These are phyloP conservation scores for Emmonsiellopsis sp. DNA, from an alignment of 2,329 filamentous ascomycete genomes.

Conservation along the genomic window DNA sequence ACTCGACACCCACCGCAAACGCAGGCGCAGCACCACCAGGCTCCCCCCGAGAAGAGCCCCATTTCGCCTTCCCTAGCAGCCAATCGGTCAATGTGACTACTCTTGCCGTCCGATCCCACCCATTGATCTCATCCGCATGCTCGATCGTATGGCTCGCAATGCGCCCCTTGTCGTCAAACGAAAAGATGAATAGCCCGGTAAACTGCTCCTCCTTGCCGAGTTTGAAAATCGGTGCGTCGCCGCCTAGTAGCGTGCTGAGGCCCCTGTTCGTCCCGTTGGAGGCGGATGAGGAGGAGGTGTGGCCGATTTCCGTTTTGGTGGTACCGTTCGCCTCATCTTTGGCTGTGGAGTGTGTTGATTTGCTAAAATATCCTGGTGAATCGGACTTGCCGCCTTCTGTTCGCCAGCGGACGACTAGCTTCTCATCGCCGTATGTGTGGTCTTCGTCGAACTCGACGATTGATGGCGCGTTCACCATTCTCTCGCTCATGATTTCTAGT, in stretches of 20 bases:
- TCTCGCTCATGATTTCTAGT: constrained; percentile 78
- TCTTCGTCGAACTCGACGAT: constrained; percentile 27
- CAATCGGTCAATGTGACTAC: constrained; percentile 92
- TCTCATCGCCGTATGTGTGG: constrained; percentile 47
- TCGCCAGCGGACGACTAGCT: constrained; percentile 85
- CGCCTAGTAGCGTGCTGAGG: constrained; percentile 40
- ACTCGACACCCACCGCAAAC: not conserved
- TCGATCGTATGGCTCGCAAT: constrained; percentile 88
- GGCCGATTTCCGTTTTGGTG: constrained; percentile 7
- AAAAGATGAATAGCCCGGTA: constrained; percentile 85
- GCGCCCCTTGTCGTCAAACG: constrained; percentile 80
- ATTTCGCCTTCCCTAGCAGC: constrained; percentile 70
- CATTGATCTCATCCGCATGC: constrained; percentile 71
- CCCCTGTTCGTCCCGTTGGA: constrained; percentile 28
- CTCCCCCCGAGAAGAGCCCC: constrained; percentile 23
- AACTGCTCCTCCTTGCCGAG: constrained; percentile 63
- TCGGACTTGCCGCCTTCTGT: constrained; percentile 36
- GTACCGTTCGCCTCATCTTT: not conserved
- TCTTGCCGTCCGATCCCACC: constrained; percentile 74
- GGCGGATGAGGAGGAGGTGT: constrained; percentile 14
- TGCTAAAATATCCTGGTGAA: constrained; percentile 2
- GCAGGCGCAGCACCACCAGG: constrained; percentile 3
- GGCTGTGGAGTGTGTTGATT: not conserved
- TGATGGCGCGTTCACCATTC: constrained; percentile 58
- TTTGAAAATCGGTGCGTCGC: constrained; percentile 41